phyloP scores from a whole-genome alignment of 78 protist genomes.

The Dictyostelium intermedium region DNA sequence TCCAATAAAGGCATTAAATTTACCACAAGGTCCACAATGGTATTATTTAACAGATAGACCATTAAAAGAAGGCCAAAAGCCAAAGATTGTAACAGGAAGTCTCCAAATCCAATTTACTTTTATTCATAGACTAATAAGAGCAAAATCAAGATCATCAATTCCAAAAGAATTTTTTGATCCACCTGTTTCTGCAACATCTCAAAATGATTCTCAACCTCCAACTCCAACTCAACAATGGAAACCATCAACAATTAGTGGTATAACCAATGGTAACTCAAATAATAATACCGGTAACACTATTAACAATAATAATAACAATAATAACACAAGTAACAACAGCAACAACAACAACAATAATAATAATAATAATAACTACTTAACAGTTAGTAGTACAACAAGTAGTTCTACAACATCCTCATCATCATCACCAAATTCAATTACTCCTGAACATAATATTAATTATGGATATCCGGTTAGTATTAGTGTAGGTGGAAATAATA shows the following conservation, averaged over 20 bases:
- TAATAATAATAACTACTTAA: neutral
- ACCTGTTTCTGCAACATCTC: neutral
- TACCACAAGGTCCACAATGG: conserved; percentile 38
- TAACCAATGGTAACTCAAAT: neutral
- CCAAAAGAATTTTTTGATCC: neutral
- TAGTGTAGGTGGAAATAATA: neutral
- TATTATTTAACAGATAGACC: conserved; percentile 65
- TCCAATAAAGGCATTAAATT: conserved; percentile 39
- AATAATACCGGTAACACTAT: neutral
- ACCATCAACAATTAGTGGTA: neutral
- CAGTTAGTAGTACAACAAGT: neutral
- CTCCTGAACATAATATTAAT: neutral
- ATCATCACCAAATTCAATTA: neutral
- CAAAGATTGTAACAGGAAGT: conserved; percentile 53
- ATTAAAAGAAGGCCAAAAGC: conserved; percentile 25
- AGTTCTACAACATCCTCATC: neutral
- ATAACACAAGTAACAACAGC: neutral
- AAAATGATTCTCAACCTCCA: neutral
- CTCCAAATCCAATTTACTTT: conserved; percentile 32
- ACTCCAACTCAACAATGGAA: neutral
- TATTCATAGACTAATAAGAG: conserved; percentile 23
- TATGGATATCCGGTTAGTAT: conserved; percentile 1
- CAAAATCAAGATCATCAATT: conserved; percentile 31
- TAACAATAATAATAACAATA: neutral
- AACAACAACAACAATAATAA: neutral